Evolutionary conservation across 768 basidiomycete species (phyloP), one percentile per base, ranked within the genome.

Genomic region (Pleurotus sapidus): DNA sequence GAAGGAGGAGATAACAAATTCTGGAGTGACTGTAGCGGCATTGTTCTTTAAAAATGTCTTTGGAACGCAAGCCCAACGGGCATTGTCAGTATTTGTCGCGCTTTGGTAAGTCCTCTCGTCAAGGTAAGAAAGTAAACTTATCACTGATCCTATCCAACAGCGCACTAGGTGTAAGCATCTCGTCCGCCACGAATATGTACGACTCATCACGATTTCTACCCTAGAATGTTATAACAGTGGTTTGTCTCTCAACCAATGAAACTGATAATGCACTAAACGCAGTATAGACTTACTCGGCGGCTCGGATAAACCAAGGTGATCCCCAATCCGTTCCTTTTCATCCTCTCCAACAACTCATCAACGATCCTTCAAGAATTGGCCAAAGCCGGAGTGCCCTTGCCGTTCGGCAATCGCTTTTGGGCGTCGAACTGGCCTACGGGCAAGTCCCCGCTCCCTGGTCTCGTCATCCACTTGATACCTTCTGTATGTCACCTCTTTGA

Each of bases 401-500:
- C 83, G 0, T 83, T 83, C 53, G 81, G 81, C 2, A 84, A 80
- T 60, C 74, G 66, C 23, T 81, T 85, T 61, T 84, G 82, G 83
- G 84, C 84, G 1, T 82, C 81, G 0, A 85, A 84, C 62, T 83
- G 82, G 83, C 82, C 82, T 1, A 81, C 79, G 1, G 80, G 82
- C 5, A 79, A 79, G 59, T 79, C 84, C 0, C 84, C 84, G 0
- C 64, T 84, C 23, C 81, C 83, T 0, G 84, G 81, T 0, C 72
- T 84, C 3, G 77, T 84, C 47, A 73, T 86, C 4, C 80, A 84
- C 50, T 61, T 84, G 24, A 82, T 83, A 39, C 76, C 81, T 18
- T 81, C 83, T 0, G 80, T 76, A 47, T 51, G 75, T 57, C 1
- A 3, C n/a, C 4, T n/a, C 17, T 7, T 18, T 14, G 18, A 3